Conservation (phyloP, 495 filamentous ascomycete species). For the Neurospora tetraspora region DNA sequence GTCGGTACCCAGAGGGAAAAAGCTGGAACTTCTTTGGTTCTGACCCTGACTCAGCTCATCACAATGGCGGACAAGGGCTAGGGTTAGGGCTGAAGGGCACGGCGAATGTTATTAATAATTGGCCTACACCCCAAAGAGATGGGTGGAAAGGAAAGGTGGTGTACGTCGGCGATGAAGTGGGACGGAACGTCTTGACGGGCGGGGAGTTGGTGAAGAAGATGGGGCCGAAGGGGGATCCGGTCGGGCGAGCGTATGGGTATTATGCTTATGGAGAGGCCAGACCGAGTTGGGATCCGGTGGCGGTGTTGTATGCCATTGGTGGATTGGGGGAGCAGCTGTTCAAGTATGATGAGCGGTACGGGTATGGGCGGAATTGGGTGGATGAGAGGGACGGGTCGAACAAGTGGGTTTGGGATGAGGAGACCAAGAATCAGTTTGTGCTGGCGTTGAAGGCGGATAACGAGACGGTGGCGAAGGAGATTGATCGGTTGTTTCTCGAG, state of each 20-base stretch:
- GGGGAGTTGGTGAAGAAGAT: conserved; percentile 17
- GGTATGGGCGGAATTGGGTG: conserved; percentile 19
- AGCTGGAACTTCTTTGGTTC: conserved; percentile 35
- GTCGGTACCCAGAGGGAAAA: conserved; percentile 30
- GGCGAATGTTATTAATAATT: conserved; percentile 27
- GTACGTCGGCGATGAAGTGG: conserved; percentile 30
- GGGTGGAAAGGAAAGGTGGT: conserved; percentile 25
- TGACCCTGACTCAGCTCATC: conserved; percentile 10
- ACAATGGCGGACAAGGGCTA: not conserved
- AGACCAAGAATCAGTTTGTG: conserved; percentile 22
- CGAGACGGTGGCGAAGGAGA: conserved; percentile 6
- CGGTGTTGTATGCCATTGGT: conserved; percentile 32
- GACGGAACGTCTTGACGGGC: conserved; percentile 26
- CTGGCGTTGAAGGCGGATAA: conserved; percentile 15
- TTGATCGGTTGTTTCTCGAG: conserved; percentile 14
- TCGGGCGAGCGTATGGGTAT: conserved; percentile 30
- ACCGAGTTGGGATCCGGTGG: conserved; percentile 36
- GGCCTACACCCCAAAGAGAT: not conserved
- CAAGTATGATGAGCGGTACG: conserved; percentile 20
- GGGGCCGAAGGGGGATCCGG: conserved; percentile 25
- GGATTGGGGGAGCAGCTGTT: conserved; percentile 17
- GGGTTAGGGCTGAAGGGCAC: conserved; percentile 3
- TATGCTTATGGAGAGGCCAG: conserved; percentile 23
- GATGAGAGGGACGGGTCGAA: conserved; percentile 20
- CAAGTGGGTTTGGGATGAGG: conserved; percentile 23